Conservation (phyloP, 768 basidiomycete genomes). For the Tubosaeta sp. region DNA sequence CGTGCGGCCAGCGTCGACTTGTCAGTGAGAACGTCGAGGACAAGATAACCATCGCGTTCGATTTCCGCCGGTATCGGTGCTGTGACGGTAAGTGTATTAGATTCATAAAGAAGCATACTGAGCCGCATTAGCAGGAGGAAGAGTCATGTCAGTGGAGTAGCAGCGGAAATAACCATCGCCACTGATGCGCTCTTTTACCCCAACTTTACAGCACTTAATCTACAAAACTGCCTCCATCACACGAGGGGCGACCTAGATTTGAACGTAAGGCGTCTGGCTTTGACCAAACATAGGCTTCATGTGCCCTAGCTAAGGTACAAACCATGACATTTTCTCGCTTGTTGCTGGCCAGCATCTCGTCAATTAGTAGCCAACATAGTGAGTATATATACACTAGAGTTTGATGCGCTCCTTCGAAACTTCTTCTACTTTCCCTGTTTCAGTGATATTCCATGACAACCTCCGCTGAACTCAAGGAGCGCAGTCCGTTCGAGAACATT, state of each 20-base stretch:
- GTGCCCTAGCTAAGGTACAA: neutral
- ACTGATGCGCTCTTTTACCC: neutral
- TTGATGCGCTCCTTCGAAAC: neutral
- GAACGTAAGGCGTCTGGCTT: neutral
- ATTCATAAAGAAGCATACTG: neutral
- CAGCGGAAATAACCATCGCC: neutral
- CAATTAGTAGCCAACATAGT: neutral
- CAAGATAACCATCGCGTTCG: neutral
- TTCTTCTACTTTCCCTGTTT: neutral
- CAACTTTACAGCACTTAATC: no score
- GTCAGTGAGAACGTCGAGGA: no score
- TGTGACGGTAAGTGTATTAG: neutral
- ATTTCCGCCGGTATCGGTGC: neutral
- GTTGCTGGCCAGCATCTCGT: neutral
- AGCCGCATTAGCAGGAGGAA: neutral
- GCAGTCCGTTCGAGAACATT: conserved; percentile 27
- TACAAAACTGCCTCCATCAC: no score
- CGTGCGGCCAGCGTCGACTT: no score
- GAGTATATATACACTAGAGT: neutral
- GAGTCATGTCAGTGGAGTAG: neutral
- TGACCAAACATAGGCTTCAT: neutral
- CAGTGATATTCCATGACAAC: neutral
- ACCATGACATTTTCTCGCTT: neutral
- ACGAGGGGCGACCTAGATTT: no score
- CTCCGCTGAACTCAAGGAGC: neutral